Conservation (phyloP, 306 rosid species). For the Vigna angularis region DNA sequence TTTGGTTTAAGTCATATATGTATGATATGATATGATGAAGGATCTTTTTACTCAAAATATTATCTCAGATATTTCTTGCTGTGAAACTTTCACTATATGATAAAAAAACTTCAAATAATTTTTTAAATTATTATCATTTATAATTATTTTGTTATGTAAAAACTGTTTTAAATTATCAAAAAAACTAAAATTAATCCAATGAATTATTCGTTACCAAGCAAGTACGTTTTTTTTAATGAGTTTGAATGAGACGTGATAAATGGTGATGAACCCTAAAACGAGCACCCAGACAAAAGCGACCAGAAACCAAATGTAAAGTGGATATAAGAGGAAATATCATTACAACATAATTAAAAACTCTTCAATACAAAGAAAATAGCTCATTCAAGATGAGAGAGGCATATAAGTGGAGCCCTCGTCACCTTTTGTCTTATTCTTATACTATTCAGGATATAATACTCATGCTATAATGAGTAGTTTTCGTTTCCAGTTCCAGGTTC, state of each 20-base stretch:
- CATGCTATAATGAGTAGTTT: slow-evolving; percentile 20
- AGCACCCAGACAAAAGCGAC: background rate
- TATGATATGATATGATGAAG: background rate
- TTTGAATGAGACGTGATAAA: background rate
- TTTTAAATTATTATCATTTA: background rate
- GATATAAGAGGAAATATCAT: background rate
- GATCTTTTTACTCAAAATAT: too few relatives aligned
- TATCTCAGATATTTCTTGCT: too few relatives aligned
- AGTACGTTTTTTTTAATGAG: background rate
- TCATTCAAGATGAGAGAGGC: background rate
- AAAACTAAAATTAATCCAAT: background rate
- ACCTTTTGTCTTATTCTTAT: slow-evolving; percentile 6
- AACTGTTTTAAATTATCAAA: background rate
- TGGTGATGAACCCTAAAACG: background rate
- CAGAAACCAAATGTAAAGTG: background rate
- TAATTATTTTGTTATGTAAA: too few relatives aligned
- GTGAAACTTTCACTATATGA: background rate
- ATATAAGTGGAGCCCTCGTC: slow-evolving; percentile 4
- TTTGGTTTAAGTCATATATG: too few relatives aligned
- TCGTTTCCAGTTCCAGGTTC: background rate
- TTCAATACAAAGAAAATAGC: background rate
- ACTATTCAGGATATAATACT: background rate
- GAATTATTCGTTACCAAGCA: background rate
- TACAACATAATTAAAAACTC: background rate
- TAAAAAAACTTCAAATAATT: background rate